Evolutionary conservation across 495 filamentous ascomycete species (phyloP), one percentile per base, ranked within the genome.

Genomic region (Sordaria brevicollis): DNA sequence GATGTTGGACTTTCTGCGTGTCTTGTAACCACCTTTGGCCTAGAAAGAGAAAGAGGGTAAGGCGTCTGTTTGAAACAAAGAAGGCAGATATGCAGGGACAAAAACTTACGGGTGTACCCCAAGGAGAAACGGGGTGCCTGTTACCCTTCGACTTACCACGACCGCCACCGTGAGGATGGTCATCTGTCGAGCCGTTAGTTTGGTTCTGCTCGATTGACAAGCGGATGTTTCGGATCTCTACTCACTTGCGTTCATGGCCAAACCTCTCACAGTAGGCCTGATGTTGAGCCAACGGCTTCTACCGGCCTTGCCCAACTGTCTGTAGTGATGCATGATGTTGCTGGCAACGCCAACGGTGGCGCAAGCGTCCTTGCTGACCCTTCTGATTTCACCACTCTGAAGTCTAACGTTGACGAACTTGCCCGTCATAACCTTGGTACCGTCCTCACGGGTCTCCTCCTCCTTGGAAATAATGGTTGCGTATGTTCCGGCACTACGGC

Each of bases 141-240:
- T 98, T 98, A 86, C 95, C 94, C 91, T 99, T 98, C 31, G 93
- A 96, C 84, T 99, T 99, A 78, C 95, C 95, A 83, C 96, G 86
- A 78, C 95, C 95, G 90, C 95, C 95, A 86, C 95, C 95, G 81
- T 99, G 95, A 74, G 95, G 94, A 87, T 99, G 95, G 74, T 99
- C 96, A 71, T 83, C 87, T 88, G 65, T 34, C 35, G 4, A 13
- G 19, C 35, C 29, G 71, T 86, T 70, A 84, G 81, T 62, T 65
- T 43, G 43, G 19, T 38, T 25, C 21, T 19, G n/a, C 38, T 62
- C 15, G 70, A 69, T 29, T 8, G n/a, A 38, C 65, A 34, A 34
- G 57, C 65, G 17, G 37, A 25, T 33, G 36, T 34, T 19, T 54
- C 37, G 31, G 8, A 36, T 11, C 38, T 38, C 41, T 36, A 80